These are phyloP conservation scores for Phialophora verrucosa DNA, from an alignment of 2,329 filamentous ascomycete species.

Conservation along the genomic window DNA sequence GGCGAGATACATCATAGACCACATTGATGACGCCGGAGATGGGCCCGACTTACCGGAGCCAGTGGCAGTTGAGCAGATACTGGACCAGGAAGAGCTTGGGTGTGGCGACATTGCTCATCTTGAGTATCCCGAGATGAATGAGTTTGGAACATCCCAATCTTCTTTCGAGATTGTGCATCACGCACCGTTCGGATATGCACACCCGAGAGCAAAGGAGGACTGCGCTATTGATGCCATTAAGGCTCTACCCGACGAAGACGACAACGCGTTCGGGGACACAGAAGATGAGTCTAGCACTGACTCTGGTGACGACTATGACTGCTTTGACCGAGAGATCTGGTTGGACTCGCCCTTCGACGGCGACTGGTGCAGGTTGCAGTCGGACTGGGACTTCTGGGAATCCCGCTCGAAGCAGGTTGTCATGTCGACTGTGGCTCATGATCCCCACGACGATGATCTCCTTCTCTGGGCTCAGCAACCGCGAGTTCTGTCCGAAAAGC, in stretches of 20 bases:
- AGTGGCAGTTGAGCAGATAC: background rate
- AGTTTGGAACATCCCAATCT: background rate
- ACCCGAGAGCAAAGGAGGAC: slow-evolving; percentile 5
- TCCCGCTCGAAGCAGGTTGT: background rate
- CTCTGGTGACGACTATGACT: slow-evolving; percentile 14
- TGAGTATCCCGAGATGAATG: slow-evolving; percentile 18
- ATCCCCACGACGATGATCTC: slow-evolving; percentile 22
- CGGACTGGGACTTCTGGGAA: slow-evolving; percentile 1
- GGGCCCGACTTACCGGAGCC: background rate
- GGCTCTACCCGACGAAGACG: background rate
- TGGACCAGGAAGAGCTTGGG: slow-evolving; percentile 6
- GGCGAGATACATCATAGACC: slow-evolving; percentile 25
- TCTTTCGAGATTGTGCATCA: background rate
- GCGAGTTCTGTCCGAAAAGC: slow-evolving; percentile 23
- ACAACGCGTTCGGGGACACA: slow-evolving; percentile 11
- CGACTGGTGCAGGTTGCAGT: background rate
- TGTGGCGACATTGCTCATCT: slow-evolving; percentile 2
- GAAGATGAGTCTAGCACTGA: slow-evolving; percentile 28
- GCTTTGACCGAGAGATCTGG: slow-evolving; percentile 7
- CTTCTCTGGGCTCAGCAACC: slow-evolving; percentile 34
- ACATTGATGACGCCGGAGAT: slow-evolving; percentile 16
- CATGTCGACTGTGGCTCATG: background rate
- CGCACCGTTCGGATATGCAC: slow-evolving; percentile 2
- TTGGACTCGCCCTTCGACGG: background rate
- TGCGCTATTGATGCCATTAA: slow-evolving; percentile 1